These are phyloP conservation scores for Malassezia sp. DNA, from an alignment of 1,284 basidiomycete species.

Conservation along the genomic window DNA sequence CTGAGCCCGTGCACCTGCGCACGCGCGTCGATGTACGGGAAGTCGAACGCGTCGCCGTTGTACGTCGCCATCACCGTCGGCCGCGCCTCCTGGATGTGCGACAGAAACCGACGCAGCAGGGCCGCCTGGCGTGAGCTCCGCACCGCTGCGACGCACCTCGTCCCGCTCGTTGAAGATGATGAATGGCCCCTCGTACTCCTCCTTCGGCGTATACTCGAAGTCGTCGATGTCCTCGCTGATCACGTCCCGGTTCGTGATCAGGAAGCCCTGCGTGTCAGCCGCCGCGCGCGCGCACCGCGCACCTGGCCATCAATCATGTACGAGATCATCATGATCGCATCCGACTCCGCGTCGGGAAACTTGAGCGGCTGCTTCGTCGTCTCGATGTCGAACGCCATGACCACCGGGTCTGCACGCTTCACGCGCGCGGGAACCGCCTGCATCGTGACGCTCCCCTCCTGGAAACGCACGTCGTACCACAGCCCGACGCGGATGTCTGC, in stretches of 20 bases:
- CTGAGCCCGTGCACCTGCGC: slow-evolving; percentile 81
- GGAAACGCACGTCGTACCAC: slow-evolving; percentile 79
- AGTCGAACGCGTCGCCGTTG: slow-evolving; percentile 99
- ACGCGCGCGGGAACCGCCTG: slow-evolving; percentile 67
- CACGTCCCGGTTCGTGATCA: slow-evolving; percentile 96
- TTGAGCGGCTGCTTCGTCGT: slow-evolving; percentile 96
- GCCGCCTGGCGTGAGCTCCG: no score
- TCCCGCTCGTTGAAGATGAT: slow-evolving; percentile 88
- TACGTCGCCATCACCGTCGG: slow-evolving; percentile 97
- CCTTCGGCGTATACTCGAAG: slow-evolving; percentile 97
- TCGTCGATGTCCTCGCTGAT: slow-evolving; percentile 95
- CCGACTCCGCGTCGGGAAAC: slow-evolving; percentile 87
- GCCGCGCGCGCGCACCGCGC: no score
- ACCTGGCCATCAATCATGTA: slow-evolving; percentile 93
- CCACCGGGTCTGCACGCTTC: slow-evolving; percentile 95
- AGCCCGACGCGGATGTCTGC: slow-evolving; percentile 83
- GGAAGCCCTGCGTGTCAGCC: slow-evolving; percentile 91
- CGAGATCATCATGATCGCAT: slow-evolving; percentile 99
- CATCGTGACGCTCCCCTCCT: slow-evolving; percentile 69
- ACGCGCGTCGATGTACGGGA: slow-evolving; percentile 87
- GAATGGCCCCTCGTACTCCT: slow-evolving; percentile 95
- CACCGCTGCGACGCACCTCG: no score
- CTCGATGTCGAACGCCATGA: slow-evolving; percentile 99
- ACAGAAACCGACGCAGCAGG: slow-evolving; percentile 67
- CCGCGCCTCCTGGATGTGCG: slow-evolving; percentile 78